Base-by-base conservation (phyloP, 495 filamentous ascomycete species). In the Penicillium simplicissimum region DNA sequence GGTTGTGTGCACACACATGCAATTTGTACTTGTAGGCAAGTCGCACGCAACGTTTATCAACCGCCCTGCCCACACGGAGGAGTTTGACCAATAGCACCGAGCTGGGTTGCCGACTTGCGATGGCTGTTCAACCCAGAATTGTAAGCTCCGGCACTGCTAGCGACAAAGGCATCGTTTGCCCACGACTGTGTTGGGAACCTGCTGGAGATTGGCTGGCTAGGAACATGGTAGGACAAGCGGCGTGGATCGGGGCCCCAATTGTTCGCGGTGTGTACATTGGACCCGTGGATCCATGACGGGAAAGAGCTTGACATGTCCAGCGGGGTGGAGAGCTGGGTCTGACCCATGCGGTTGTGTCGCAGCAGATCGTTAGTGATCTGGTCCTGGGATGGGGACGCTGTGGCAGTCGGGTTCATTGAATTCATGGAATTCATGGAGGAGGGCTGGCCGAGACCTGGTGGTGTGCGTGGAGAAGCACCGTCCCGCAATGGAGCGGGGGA, bases 1-100 rank as follows among this genome's bases (percentile, higher is more conserved):
- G 17, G 5, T 15, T 45, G 36, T 25, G 21, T 40, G 28, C 14
- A 49, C 34, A 38, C 28, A 49, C 35, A 38, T 58, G 56, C n/a
- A 21, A 33, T 51, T 51, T 3, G n/a, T 36, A 31, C 31, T 21
- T 33, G 17, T 58, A 21, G 56, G 6, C 13, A 10, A 58, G 8
- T 47, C 5, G 28, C 43, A 25, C 11, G 21, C 34, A 7, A 4
- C 33, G 36, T 5, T 14, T 21, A 67, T 82, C 79, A 83, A 47
- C 80, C 79, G 38, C 75, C 78, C 55, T 84, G 81, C 28, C 79
- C 81, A 52, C 75, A 81, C 21, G 74, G 79, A 15, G 81, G 77
- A 33, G 74, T 82, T 49, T 80, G 76, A 7, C 77, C 79, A 40
- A 80, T 75, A 37, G 77, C 72, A n/a, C 76, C 77, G 42, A 77